Evolutionary conservation across 805 yeast genomes (phyloP), one percentile per base, ranked within the genome.

Genomic region (Wickerhamiella spandovensis): DNA sequence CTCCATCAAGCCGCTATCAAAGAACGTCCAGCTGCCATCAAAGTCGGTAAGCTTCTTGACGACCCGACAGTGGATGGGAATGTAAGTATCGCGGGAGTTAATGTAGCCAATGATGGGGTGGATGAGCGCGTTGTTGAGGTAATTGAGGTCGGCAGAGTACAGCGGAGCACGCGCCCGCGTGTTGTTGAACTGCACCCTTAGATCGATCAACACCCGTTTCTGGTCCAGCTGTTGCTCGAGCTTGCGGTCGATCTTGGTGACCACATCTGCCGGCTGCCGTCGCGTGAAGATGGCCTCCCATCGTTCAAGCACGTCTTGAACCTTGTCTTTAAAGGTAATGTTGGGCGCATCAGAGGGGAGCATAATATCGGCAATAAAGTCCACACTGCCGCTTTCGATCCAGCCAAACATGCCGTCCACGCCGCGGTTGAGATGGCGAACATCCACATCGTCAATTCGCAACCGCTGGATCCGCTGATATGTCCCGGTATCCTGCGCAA

Each of bases 41-140:
- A 92, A 92, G 61, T 92, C 98, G 24, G 72, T 70, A 21, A 88
- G 67, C 44, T 78, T 75, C 62, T 92, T 92, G 32, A 82, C 82
- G 8, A 92, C 79, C 3, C 87, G 77, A 61, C 95, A 86, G 53
- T 79, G 74, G 52, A 90, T 80, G 43, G 95, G 96, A 53, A 92
- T 89, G 60, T 82, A 84, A 0, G 97, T 87, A 60, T 85, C 84
- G 52, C 84, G 76, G 37, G 92, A 83, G 63, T 92, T 92, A 63
- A 92, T 90, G 65, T 90, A 92, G 1, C 89, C 97, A 22, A 92
- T 95, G 62, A 92, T 89, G 0, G 98, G 98, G 54, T 95, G 72
- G 48, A 92, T 83, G 51, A 92, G 70, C 0, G 98, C 97, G 64
- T 83, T 84, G 66, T 92, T 92, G 56, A 88, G 78, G 59, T 90